Conservation (phyloP, 352 stramenopile species). For the Phytopythium litorale region DNA sequence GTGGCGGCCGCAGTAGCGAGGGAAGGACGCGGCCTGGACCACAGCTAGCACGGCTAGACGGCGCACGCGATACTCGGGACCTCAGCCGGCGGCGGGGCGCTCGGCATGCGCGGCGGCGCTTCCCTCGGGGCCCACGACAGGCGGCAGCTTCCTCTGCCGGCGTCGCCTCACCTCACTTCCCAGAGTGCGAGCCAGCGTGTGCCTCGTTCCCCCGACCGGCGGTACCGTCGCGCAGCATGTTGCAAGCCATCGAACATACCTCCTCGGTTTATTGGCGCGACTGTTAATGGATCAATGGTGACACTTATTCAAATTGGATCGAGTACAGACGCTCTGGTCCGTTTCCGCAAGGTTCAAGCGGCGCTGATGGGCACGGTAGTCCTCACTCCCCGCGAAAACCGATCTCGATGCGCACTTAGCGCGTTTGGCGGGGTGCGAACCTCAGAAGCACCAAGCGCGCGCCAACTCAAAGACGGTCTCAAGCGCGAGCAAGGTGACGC, state of each 20-base stretch:
- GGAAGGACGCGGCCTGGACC: neutral
- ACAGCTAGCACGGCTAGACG: neutral
- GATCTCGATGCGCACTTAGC: conserved; percentile 8
- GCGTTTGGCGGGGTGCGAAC: neutral
- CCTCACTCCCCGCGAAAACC: neutral
- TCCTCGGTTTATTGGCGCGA: neutral
- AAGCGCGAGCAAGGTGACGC: neutral
- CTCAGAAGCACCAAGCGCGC: neutral
- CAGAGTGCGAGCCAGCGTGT: neutral
- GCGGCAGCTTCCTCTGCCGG: neutral
- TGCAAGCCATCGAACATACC: neutral
- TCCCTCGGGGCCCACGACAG: neutral
- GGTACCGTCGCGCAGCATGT: neutral
- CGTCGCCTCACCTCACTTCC: neutral
- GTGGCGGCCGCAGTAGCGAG: neutral
- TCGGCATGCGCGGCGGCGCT: conserved; percentile 9
- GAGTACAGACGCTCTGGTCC: neutral
- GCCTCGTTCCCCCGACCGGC: neutral
- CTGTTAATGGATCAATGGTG: too few relatives aligned
- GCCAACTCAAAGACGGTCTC: neutral
- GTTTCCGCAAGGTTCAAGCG: neutral
- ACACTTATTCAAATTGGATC: neutral
- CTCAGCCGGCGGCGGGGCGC: neutral
- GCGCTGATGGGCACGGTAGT: neutral
- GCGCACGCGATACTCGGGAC: neutral